Evolutionary conservation across 352 stramenopile species (phyloP).

Genomic region (Globisporangium canariense): DNA sequence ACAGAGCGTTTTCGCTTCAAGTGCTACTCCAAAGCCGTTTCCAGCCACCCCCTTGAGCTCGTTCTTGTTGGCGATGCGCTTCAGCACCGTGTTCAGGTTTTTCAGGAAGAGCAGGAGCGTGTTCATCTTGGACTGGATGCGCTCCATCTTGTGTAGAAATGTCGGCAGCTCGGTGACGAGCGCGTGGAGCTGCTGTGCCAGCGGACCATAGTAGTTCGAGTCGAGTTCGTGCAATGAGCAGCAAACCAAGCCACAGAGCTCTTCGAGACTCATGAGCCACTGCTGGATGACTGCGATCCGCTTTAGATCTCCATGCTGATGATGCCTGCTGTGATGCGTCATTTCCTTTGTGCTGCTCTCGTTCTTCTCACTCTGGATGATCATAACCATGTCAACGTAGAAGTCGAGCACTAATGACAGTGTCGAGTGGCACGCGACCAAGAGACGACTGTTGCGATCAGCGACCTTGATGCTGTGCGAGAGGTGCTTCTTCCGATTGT

Average conservation of each 20-base stretch:
- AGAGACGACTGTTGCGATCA: slow-evolving; percentile 31
- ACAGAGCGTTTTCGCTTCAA: slow-evolving; percentile 30
- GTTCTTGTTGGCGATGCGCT: slow-evolving; percentile 38
- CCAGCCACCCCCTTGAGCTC: slow-evolving; percentile 41
- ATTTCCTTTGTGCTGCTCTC: neutral
- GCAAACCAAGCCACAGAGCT: slow-evolving; percentile 37
- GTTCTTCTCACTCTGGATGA: slow-evolving; percentile 8
- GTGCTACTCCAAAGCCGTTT: slow-evolving; percentile 29
- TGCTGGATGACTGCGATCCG: slow-evolving; percentile 9
- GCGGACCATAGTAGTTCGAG: slow-evolving; percentile 28
- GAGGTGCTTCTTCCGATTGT: slow-evolving; percentile 41
- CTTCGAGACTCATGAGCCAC: slow-evolving; percentile 42
- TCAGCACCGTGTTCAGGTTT: slow-evolving; percentile 41
- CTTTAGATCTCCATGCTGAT: neutral
- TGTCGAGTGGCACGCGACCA: slow-evolving; percentile 30
- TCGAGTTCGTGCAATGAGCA: slow-evolving; percentile 41
- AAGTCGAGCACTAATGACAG: slow-evolving; percentile 37
- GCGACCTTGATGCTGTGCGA: slow-evolving; percentile 25
- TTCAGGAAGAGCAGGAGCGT: slow-evolving; percentile 34
- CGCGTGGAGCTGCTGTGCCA: slow-evolving; percentile 26
- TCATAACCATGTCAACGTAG: slow-evolving; percentile 29
- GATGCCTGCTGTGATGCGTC: neutral
- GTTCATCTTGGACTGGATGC: slow-evolving; percentile 26
- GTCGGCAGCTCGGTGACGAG: slow-evolving; percentile 30
- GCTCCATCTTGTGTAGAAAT: slow-evolving; percentile 44